phyloP scores from a whole-genome alignment of 345 rosid species.

The Sonneratia alba region DNA sequence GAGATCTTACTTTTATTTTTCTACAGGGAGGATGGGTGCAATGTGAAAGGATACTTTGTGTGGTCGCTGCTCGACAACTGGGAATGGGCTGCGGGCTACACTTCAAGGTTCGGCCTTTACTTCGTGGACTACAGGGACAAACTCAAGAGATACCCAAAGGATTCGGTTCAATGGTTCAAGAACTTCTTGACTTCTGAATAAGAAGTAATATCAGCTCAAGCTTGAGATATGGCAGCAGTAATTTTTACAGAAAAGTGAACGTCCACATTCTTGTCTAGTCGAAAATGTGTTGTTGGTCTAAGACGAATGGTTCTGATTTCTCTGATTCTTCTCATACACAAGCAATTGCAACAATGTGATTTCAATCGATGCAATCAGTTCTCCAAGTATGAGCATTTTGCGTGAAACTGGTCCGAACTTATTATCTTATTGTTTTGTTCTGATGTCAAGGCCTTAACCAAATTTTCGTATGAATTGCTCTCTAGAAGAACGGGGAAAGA shows the following conservation, averaged over 20 bases:
- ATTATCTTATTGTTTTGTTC: too few species aligned
- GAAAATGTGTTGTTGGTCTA: background rate
- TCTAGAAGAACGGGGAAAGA: too few species aligned
- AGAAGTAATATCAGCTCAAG: background rate
- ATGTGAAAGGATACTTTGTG: conserved; percentile 83
- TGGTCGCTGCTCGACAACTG: conserved; percentile 92
- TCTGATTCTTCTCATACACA: background rate
- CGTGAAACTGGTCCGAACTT: too few species aligned
- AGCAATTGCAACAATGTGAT: background rate
- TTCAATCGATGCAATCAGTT: background rate
- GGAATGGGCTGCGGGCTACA: conserved; percentile 93
- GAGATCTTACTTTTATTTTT: too few species aligned
- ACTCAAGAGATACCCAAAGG: conserved; percentile 80
- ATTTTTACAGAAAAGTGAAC: background rate
- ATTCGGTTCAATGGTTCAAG: conserved; percentile 90
- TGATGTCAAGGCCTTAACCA: too few species aligned
- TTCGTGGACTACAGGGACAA: conserved; percentile 76
- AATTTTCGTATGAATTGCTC: too few species aligned
- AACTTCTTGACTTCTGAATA: conserved; percentile 43
- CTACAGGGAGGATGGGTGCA: conserved; percentile 87
- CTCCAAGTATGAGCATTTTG: too few species aligned
- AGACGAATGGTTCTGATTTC: background rate
- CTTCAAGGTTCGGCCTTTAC: conserved; percentile 86
- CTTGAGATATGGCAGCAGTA: background rate
- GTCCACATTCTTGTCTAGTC: background rate